These are phyloP conservation scores for Oryza glumipatula DNA, from an alignment of 176 grass and related monocot species.

Conservation along the genomic window DNA sequence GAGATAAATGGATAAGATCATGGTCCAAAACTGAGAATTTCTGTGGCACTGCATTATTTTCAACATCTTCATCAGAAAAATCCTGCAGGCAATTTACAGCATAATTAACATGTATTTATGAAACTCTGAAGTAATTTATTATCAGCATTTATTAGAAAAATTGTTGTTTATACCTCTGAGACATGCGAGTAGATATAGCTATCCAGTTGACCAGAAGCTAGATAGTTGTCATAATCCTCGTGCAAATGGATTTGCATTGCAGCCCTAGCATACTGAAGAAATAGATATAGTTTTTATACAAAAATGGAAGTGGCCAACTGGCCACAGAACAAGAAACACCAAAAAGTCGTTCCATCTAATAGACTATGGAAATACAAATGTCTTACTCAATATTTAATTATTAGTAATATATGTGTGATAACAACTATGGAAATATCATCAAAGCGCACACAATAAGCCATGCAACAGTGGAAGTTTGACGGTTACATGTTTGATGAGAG, in stretches of 20 bases:
- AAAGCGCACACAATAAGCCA: no score
- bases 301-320: no score
- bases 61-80: conserved; percentile 7
- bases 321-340: not conserved
- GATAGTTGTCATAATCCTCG: conserved; percentile 7
- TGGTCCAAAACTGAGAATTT: not conserved
- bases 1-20: conserved; percentile 29
- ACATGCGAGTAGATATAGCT: not conserved
- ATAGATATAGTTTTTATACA: not conserved
- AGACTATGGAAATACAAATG: no score
- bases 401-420: no score
- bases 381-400: no score
- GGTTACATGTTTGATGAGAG: no score
- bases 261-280: conserved; percentile 11
- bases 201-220: conserved; percentile 20
- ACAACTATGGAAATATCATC: no score
- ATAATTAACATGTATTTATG: not conserved
- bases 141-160: not conserved
- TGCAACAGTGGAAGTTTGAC: no score
- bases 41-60: conserved; percentile 6
- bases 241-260: not conserved
- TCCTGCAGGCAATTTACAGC: not conserved
- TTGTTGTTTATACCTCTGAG: not conserved
- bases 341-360: not conserved
- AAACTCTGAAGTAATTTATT: not conserved